These are phyloP conservation scores for Medicago ruthenica DNA, from an alignment of 306 rosid species.

Conservation along the genomic window DNA sequence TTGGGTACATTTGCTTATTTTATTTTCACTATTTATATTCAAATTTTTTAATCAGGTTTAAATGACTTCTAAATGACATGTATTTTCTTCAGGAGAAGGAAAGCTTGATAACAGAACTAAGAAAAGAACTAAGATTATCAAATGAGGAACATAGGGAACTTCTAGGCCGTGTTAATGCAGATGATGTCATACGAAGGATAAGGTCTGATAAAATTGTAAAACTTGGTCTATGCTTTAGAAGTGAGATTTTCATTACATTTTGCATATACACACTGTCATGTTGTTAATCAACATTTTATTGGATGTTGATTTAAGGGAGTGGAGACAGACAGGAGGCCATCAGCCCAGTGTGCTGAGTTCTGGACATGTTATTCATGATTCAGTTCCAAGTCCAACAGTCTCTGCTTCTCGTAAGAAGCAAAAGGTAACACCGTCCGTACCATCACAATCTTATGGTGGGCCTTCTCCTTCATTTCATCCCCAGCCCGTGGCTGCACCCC, in stretches of 20 bases:
- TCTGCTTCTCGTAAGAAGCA: constrained; percentile 93
- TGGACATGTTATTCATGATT: constrained; percentile 75
- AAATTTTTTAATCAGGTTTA: constrained; percentile 59
- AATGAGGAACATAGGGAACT: constrained; percentile 97
- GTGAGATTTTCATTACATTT: constrained; percentile 32
- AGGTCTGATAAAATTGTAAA: constrained; percentile 60
- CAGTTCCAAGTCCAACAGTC: constrained; percentile 80
- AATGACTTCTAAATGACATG: constrained; percentile 53
- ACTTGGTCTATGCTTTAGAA: constrained; percentile 31
- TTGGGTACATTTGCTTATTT: constrained; percentile 71
- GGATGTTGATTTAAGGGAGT: constrained; percentile 65
- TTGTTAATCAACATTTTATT: constrained; percentile 43
- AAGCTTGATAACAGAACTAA: constrained; percentile 84
- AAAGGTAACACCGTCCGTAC: constrained; percentile 66
- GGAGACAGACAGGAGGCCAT: constrained; percentile 90
- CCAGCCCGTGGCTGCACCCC: constrained; percentile 68
- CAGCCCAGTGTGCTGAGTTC: constrained; percentile 65
- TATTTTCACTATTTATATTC: constrained; percentile 46
- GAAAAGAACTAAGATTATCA: constrained; percentile 90
- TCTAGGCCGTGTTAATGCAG: constrained; percentile 88
- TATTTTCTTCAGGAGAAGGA: constrained; percentile 91
- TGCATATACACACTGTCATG: constrained; percentile 17
- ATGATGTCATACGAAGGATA: constrained; percentile 80
- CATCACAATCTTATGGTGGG: constrained; percentile 76
- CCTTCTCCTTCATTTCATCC: constrained; percentile 82